Evolutionary conservation across 768 basidiomycete species (phyloP).

Genomic region (Suillus hirtellus): DNA sequence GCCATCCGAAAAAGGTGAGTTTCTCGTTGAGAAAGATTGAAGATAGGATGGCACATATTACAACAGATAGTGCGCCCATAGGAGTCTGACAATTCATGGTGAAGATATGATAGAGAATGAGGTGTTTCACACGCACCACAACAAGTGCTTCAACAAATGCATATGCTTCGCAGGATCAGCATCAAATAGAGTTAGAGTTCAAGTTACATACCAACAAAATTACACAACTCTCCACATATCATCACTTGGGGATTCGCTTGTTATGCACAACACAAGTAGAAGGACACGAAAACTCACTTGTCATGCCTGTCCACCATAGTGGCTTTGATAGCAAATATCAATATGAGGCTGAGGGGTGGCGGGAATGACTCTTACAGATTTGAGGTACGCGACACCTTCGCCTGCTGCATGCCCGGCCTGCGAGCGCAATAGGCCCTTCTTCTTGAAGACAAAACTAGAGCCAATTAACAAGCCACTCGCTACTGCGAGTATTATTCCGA

Average conservation of each 20-base stretch:
- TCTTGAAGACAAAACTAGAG: slow-evolving; percentile 95
- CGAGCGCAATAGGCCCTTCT: slow-evolving; percentile 83
- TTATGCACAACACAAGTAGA: too few relatives aligned
- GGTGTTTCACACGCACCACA: slow-evolving; percentile 57
- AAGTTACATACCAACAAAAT: slow-evolving; percentile 68
- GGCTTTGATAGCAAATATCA: slow-evolving; percentile 41
- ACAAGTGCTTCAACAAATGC: slow-evolving; percentile 92
- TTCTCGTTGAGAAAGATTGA: slow-evolving; percentile 92
- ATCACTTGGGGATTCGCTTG: slow-evolving; percentile 55
- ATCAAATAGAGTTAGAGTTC: slow-evolving; percentile 6
- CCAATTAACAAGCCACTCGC: slow-evolving; percentile 88
- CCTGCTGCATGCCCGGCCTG: slow-evolving; percentile 79
- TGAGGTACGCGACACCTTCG: slow-evolving; percentile 93
- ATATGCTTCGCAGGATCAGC: slow-evolving; percentile 53
- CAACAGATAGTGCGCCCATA: slow-evolving; percentile 93
- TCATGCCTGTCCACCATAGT: slow-evolving; percentile 97
- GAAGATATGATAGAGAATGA: slow-evolving; percentile 6
- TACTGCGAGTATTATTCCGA: slow-evolving; percentile 77
- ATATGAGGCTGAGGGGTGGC: slow-evolving; percentile 3
- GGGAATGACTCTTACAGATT: slow-evolving; percentile 60
- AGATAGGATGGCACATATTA: slow-evolving; percentile 90
- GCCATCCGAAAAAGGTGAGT: slow-evolving; percentile 95
- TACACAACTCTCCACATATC: slow-evolving; percentile 89
- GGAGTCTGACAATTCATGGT: slow-evolving; percentile 60
- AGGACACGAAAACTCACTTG: slow-evolving; percentile 46